Evolutionary conservation across 352 stramenopile species (phyloP).

Genomic region (Phytopythium oedochilum): DNA sequence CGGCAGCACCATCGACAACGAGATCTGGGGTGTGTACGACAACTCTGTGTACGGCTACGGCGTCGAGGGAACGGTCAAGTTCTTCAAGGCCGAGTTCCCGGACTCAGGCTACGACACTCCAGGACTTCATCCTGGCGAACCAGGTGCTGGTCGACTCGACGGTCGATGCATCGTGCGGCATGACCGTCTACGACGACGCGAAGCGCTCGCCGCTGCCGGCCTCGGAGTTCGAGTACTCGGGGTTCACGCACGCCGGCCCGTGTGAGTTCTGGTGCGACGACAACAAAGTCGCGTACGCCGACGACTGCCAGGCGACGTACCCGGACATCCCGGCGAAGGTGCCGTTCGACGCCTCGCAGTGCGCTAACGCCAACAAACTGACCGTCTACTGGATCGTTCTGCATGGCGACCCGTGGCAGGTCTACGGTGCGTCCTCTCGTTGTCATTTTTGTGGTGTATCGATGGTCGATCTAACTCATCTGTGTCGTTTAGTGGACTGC

Average conservation of each 20-base stretch:
- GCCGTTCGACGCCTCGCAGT: conserved; percentile 37
- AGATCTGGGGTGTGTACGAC: conserved; percentile 28
- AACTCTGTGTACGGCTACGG: conserved; percentile 41
- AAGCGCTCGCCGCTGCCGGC: conserved; percentile 28
- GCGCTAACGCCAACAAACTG: conserved; percentile 34
- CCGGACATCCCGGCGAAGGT: conserved; percentile 23
- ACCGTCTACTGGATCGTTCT: conserved; percentile 53
- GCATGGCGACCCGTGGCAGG: conserved; percentile 49
- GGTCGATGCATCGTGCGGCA: conserved; percentile 28
- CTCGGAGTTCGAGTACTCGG: conserved; percentile 29
- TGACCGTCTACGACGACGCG: conserved; percentile 33
- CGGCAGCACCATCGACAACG: conserved; percentile 31
- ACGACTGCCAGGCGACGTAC: conserved; percentile 48
- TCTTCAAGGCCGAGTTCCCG: conserved; percentile 26
- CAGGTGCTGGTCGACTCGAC: conserved; percentile 32
- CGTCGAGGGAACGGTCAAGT: conserved; percentile 23
- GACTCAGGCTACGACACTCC: conserved; percentile 33
- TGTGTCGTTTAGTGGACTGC: conserved; percentile 14
- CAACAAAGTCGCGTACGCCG: conserved; percentile 38
- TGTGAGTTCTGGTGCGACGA: conserved; percentile 66
- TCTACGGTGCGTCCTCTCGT: conserved; percentile 23
- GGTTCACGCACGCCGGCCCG: conserved; percentile 50
- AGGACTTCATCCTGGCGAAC: conserved; percentile 39
- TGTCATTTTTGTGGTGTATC: background rate
- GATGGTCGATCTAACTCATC: background rate